These are phyloP conservation scores for Candida cerambycidarum DNA, from an alignment of 805 yeast genomes.

Conservation along the genomic window DNA sequence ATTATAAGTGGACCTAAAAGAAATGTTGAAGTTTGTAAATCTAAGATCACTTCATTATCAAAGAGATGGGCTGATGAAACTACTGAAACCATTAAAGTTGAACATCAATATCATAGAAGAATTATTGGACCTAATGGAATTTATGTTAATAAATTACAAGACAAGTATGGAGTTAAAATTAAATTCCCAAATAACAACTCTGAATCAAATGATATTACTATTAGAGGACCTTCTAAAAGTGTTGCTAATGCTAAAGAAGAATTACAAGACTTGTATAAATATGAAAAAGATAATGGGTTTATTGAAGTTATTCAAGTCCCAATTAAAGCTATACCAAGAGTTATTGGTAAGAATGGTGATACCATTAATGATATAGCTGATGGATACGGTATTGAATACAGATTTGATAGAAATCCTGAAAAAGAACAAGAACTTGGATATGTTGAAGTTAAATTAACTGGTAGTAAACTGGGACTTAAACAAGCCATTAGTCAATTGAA, in stretches of 20 bases:
- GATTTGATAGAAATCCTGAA: constrained; percentile 41
- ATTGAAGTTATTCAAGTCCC: constrained; percentile 67
- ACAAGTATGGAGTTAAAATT: constrained; percentile 80
- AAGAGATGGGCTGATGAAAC: constrained; percentile 83
- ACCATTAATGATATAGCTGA: constrained; percentile 78
- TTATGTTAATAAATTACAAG: constrained; percentile 80
- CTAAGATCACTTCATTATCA: constrained; percentile 55
- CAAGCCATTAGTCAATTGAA: constrained; percentile 66
- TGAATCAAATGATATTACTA: constrained; percentile 52
- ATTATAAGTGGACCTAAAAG: constrained; percentile 73
- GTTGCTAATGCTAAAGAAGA: constrained; percentile 83
- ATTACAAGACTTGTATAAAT: constrained; percentile 75
- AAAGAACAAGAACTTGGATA: constrained; percentile 47
- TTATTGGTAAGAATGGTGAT: constrained; percentile 90
- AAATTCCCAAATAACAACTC: constrained; percentile 59
- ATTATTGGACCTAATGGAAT: constrained; percentile 83
- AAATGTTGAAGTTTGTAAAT: constrained; percentile 72
- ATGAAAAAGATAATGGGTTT: constrained; percentile 84
- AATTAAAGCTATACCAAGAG: constrained; percentile 68
- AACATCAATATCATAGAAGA: constrained; percentile 73
- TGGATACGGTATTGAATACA: constrained; percentile 59
- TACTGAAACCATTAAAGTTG: constrained; percentile 63
- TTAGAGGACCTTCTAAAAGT: constrained; percentile 89
- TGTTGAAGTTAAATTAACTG: constrained; percentile 69
- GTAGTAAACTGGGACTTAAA: constrained; percentile 72